A percentile compares a stretch with the other conserved stretches of the same genome.
phyloP scores from a whole-genome alignment of 768 basidiomycete genomes.

The Neoboletus magnificus region DNA sequence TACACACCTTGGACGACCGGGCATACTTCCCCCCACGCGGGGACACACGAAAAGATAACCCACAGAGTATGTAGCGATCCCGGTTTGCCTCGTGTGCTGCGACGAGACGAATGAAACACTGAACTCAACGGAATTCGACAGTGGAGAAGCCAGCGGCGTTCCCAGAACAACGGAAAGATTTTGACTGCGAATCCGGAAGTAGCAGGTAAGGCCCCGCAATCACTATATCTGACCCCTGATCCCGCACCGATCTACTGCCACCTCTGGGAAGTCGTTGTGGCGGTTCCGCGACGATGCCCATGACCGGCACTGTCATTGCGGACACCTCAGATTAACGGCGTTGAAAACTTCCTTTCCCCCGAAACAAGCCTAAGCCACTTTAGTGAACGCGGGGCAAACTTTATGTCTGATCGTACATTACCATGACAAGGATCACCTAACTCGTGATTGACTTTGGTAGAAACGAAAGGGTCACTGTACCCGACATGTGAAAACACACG shows the following conservation, averaged over 20 bases:
- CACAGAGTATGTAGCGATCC: neutral
- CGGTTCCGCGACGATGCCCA: conserved; percentile 22
- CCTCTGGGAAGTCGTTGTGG: conserved; percentile 27
- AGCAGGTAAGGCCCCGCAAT: conserved; percentile 21
- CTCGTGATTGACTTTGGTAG: conserved; percentile 1
- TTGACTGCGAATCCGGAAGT: conserved; percentile 29
- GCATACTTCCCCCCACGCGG: neutral
- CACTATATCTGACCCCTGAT: conserved; percentile 24
- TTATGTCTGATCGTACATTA: conserved; percentile 2
- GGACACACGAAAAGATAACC: neutral
- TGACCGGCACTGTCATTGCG: conserved; percentile 25
- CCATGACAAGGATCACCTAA: neutral
- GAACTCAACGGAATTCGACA: conserved; percentile 2
- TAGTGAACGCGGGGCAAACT: conserved; percentile 1
- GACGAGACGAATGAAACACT: neutral
- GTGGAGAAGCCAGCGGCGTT: conserved; percentile 22
- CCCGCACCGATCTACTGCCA: conserved; percentile 26
- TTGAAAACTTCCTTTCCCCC: conserved; percentile 4
- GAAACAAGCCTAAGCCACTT: conserved; percentile 8
- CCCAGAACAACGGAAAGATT: conserved; percentile 18
- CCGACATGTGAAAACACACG: neutral
- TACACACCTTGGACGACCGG: neutral
- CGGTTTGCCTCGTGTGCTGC: conserved; percentile 3
- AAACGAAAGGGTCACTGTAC: neutral
- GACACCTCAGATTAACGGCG: conserved; percentile 21